Conservation (phyloP, 306 rosid genomes). For the Cucumis sativus region DNA sequence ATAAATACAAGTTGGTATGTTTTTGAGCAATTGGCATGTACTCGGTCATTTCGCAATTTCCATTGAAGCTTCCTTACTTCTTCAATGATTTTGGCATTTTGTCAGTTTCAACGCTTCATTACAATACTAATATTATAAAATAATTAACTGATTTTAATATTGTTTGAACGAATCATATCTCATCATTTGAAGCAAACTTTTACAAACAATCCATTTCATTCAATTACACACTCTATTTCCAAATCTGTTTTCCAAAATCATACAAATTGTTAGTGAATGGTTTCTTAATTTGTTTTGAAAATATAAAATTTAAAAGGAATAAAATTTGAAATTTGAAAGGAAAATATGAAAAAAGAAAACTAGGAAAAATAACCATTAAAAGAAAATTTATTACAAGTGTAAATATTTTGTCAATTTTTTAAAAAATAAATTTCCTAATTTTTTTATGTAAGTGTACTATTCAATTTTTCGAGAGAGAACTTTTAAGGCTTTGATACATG, state of each 20-base stretch:
- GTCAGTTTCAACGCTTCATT: not conserved
- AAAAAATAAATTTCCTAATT: too few species aligned
- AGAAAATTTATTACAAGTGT: too few species aligned
- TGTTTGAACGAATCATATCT: not conserved
- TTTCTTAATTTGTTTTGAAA: too few species aligned
- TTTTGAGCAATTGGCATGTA: not conserved
- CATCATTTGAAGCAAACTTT: conserved; percentile 1
- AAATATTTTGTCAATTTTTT: too few species aligned
- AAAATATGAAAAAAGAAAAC: too few species aligned
- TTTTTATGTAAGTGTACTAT: too few species aligned
- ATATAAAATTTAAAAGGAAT: too few species aligned
- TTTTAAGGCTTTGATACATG: too few species aligned
- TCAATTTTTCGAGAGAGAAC: too few species aligned
- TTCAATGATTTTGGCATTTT: not conserved
- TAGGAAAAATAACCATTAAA: too few species aligned
- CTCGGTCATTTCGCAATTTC: not conserved
- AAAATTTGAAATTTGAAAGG: too few species aligned
- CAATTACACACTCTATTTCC: not conserved
- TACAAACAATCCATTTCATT: not conserved
- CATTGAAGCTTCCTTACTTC: not conserved
- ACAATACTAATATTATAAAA: not conserved
- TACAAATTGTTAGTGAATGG: not conserved
- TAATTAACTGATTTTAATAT: not conserved
- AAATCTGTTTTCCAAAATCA: not conserved
- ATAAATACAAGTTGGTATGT: not conserved